phyloP scores from a whole-genome alignment of 2,329 filamentous ascomycete species.

The Nemania serpens region DNA sequence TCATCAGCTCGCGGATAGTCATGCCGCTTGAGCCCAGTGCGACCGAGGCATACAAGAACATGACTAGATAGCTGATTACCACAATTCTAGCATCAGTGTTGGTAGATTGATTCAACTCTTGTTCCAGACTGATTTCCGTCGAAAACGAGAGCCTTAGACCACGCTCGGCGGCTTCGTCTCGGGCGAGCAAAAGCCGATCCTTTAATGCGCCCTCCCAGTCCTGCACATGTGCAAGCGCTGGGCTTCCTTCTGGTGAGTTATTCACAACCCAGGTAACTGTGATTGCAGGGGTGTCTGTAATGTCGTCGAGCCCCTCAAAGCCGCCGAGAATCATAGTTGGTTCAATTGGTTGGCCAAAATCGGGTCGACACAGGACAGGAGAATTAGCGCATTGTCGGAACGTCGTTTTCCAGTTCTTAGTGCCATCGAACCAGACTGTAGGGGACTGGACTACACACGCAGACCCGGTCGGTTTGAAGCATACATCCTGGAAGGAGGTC shows the following conservation, averaged over 20 bases:
- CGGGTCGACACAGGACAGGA: constrained; percentile 83
- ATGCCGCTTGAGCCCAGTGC: constrained; percentile 88
- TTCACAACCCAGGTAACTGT: constrained; percentile 95
- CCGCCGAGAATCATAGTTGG: constrained; percentile 86
- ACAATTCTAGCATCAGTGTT: constrained; percentile 98
- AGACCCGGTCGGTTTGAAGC: constrained; percentile 88
- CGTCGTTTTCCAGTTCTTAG: constrained; percentile 71
- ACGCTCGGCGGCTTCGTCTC: constrained; percentile 75
- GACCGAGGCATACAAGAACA: constrained; percentile 96
- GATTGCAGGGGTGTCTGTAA: constrained; percentile 76
- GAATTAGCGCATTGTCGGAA: constrained; percentile 75
- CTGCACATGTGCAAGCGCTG: constrained; percentile 73
- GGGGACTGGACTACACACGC: constrained; percentile 93
- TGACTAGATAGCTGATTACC: constrained; percentile 94
- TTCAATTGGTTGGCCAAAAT: constrained; percentile 86
- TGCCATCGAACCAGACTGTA: constrained; percentile 81
- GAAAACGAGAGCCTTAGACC: constrained; percentile 91
- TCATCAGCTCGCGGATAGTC: constrained; percentile 74
- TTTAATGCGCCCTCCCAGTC: constrained; percentile 88
- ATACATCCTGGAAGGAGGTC: constrained; percentile 79
- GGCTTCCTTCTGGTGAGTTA: constrained; percentile 77
- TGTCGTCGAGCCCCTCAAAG: constrained; percentile 66
- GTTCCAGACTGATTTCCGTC: constrained; percentile 91
- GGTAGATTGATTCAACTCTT: constrained; percentile 96
- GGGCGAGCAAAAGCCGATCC: constrained; percentile 73